Percentiles rank a stretch among this genome's conserved stretches.
Evolutionary conservation across 495 filamentous ascomycete genomes (phyloP).

Genomic region (Penicillium robsamsonii): DNA sequence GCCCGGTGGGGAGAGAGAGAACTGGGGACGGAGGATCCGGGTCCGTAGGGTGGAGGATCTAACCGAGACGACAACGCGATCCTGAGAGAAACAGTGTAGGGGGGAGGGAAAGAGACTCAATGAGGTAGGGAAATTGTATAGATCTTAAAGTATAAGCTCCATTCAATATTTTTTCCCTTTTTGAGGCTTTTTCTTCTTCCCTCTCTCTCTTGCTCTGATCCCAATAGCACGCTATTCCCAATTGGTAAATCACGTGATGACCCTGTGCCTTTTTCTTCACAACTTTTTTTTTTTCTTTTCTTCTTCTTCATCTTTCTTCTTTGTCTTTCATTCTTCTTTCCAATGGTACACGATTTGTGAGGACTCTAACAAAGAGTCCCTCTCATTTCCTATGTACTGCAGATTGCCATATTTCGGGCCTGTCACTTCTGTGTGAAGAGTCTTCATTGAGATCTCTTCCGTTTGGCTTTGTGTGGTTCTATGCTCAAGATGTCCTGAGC

Average conservation of each 20-base stretch:
- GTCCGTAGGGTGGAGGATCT: slow-evolving; percentile 32
- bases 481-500: not conserved
- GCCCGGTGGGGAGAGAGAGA: slow-evolving; percentile 34
- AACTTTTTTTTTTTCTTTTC: slow-evolving; percentile 22
- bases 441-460: not conserved
- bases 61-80: slow-evolving; percentile 26
- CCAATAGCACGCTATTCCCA: slow-evolving; percentile 30
- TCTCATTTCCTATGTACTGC: not conserved
- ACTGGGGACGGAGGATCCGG: slow-evolving; percentile 37
- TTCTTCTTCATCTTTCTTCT: slow-evolving; percentile 19
- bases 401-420: not conserved
- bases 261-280: slow-evolving; percentile 32
- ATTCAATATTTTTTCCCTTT: not conserved
- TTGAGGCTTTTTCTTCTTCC: slow-evolving; percentile 17
- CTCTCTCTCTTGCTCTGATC: slow-evolving; percentile 12
- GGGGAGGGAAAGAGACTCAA: not conserved
- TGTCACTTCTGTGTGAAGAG: not conserved
- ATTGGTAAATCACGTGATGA: slow-evolving; percentile 29
- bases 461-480: not conserved
- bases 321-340: slow-evolving; percentile 15
- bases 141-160: slow-evolving; percentile 5
- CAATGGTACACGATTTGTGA: not conserved
- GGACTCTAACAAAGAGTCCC: not conserved
- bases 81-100: not conserved
- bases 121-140: not conserved